Conservation (phyloP, 2,329 filamentous ascomycete genomes). For the Davidsoniella australis region DNA sequence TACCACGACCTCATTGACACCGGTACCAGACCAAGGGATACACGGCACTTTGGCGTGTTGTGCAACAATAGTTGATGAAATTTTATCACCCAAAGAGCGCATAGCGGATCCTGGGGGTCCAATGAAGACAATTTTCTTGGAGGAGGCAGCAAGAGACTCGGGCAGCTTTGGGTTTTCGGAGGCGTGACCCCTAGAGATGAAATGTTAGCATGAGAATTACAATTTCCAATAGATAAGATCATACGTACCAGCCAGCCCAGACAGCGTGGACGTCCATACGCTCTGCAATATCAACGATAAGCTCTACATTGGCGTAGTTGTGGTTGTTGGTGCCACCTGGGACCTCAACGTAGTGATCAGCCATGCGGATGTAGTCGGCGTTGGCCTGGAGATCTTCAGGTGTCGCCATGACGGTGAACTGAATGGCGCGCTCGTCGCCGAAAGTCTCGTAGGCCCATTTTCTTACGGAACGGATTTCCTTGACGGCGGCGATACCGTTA, state of each 20-base stretch:
- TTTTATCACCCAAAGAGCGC: conserved; percentile 98
- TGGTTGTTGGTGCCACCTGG: conserved; percentile 99
- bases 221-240: neutral
- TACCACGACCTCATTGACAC: conserved; percentile 64
- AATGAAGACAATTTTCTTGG: conserved; percentile 98
- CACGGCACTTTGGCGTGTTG: conserved; percentile 93
- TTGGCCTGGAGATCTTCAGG: conserved; percentile 95
- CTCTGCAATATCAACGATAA: conserved; percentile 97
- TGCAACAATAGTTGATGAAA: conserved; percentile 96
- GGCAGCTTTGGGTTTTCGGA: conserved; percentile 97
- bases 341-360: conserved; percentile 97
- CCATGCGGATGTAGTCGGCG: conserved; percentile 98
- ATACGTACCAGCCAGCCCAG: conserved; percentile 86
- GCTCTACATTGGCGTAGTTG: conserved; percentile 98
- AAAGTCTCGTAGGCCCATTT: conserved; percentile 99
- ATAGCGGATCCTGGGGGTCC: conserved; percentile 94
- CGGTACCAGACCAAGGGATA: conserved; percentile 97
- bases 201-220: neutral
- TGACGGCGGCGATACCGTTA: conserved; percentile 98
- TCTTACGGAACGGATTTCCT: conserved; percentile 95
- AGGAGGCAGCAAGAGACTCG: conserved; percentile 86
- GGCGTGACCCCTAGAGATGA: conserved; percentile 60
- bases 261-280: conserved; percentile 97
- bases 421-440: conserved; percentile 92
- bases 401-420: conserved; percentile 99